Base-by-base conservation (phyloP, 805 yeast genomes). In the Starmera dryadoides region DNA sequence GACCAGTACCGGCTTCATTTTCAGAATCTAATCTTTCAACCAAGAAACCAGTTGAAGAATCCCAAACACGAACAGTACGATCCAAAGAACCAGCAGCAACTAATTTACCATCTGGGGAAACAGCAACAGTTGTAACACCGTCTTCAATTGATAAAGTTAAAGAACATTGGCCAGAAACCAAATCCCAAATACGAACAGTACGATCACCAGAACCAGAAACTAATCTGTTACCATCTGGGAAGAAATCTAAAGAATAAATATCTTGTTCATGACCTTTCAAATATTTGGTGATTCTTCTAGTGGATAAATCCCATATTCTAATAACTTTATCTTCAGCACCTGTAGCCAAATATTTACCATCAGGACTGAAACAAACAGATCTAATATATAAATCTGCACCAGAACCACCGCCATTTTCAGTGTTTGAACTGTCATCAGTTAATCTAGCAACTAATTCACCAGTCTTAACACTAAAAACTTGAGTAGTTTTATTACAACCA, bases 61-160 rank as follows among this genome's bases (percentile, higher is more conserved):
- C 96, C 97, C 98, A 91, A 35, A 93, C 95, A 46, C 98, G 76
- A 38, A 93, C 97, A 25, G 95, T 84, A 64, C 94, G 76, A 68
- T 91, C 98, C 48, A 91, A 75, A 28, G 95, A 85, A 37, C 98
- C 98, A 15, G 97, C 98, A 30, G 97, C 98, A 53, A 93, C 87
- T 52, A 80, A 77, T 51, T 81, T 78, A 30, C 97, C 96, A 62
- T 91, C 95, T 36, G 97, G 97, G 8, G 96, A 86, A 32, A 91
- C 91, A 17, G 97, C 96, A 34, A 91, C 97, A 0, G 98, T 91
- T 40, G 98, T 91, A 39, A 91, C 98, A 51, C 98, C 98, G 60
- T 91, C 98, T 64, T 91, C 97, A 53, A 91, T 89, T 15, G 88
- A 77, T 48, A 91, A 71, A 35, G 96, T 88, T 55, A 88, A 71